A percentile compares a stretch with the other conserved stretches of the same genome.
These are phyloP conservation scores for Kluyveromyces nonfermentans DNA, from an alignment of 805 yeast species.

Conservation along the genomic window DNA sequence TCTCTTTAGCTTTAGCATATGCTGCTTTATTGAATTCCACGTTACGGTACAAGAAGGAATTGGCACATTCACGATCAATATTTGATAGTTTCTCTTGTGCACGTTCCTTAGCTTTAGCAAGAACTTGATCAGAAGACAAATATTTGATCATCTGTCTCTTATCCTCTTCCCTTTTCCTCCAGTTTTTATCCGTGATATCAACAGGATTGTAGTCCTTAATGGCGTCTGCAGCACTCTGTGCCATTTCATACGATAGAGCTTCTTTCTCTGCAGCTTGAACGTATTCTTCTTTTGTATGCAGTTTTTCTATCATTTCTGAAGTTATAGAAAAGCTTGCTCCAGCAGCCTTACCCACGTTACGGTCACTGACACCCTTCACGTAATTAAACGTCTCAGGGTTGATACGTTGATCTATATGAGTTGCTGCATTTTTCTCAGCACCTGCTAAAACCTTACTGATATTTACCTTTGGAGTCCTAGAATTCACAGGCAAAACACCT, in stretches of 20 bases:
- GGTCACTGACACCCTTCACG: slow-evolving; percentile 15
- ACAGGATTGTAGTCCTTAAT: slow-evolving; percentile 33
- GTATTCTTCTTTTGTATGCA: slow-evolving; percentile 20
- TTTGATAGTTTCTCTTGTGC: slow-evolving; percentile 36
- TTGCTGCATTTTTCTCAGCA: slow-evolving; percentile 24
- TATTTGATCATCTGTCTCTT: slow-evolving; percentile 24
- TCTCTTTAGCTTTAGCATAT: slow-evolving; percentile 63
- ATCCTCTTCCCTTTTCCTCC: slow-evolving; percentile 34
- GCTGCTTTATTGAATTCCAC: slow-evolving; percentile 64
- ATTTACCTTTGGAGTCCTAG: slow-evolving; percentile 12
- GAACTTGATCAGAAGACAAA: slow-evolving; percentile 31
- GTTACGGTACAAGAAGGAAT: slow-evolving; percentile 27
- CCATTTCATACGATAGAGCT: slow-evolving; percentile 36
- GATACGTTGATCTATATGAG: slow-evolving; percentile 11
- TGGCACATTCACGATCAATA: slow-evolving; percentile 36
- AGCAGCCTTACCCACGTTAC: slow-evolving; percentile 17
- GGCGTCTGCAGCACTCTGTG: slow-evolving; percentile 34
- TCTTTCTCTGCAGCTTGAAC: slow-evolving; percentile 62
- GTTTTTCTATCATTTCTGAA: slow-evolving; percentile 14
- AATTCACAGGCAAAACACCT: neutral
- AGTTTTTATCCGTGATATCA: slow-evolving; percentile 31
- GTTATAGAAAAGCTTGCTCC: slow-evolving; percentile 15
- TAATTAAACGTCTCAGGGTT: slow-evolving; percentile 8
- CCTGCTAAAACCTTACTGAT: slow-evolving; percentile 22
- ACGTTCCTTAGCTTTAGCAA: slow-evolving; percentile 43